These are phyloP conservation scores for Russula dissimulans DNA, from an alignment of 768 basidiomycete genomes.

Conservation along the genomic window DNA sequence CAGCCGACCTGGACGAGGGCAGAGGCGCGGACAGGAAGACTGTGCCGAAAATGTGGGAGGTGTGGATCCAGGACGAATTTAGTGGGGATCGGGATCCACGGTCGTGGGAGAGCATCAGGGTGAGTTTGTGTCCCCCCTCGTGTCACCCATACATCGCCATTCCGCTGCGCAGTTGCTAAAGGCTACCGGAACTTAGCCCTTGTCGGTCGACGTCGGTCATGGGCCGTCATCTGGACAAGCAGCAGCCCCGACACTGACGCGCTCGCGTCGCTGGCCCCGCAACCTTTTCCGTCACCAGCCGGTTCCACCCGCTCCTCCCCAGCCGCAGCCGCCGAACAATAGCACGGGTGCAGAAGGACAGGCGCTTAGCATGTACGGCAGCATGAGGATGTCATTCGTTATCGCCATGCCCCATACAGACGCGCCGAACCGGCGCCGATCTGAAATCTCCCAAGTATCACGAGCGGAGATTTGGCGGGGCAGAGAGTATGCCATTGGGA, in stretches of 20 bases:
- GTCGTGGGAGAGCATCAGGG: slow-evolving; percentile 1
- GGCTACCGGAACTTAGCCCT: not conserved
- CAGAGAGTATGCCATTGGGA: slow-evolving; percentile 13
- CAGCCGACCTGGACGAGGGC: not conserved
- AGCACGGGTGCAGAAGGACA: not conserved
- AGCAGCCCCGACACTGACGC: too few relatives aligned
- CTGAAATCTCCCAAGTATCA: not conserved
- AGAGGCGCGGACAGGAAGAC: not conserved
- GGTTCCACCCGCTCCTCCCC: not conserved
- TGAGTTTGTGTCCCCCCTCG: not conserved
- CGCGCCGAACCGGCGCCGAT: not conserved
- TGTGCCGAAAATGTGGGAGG: slow-evolving; percentile 11
- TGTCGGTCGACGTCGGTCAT: not conserved
- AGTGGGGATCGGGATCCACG: not conserved
- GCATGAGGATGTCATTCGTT: slow-evolving; percentile 6
- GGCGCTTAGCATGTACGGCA: not conserved
- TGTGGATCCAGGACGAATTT: slow-evolving; percentile 7
- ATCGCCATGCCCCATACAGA: slow-evolving; percentile 13
- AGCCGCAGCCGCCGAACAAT: not conserved
- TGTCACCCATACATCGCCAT: not conserved
- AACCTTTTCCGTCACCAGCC: not conserved
- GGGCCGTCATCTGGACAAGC: not conserved
- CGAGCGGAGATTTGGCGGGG: not conserved
- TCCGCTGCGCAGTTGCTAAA: not conserved
- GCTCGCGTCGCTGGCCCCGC: not conserved